Evolutionary conservation across 2,329 filamentous ascomycete genomes (phyloP).

Genomic region (Neofusicoccum sp.): DNA sequence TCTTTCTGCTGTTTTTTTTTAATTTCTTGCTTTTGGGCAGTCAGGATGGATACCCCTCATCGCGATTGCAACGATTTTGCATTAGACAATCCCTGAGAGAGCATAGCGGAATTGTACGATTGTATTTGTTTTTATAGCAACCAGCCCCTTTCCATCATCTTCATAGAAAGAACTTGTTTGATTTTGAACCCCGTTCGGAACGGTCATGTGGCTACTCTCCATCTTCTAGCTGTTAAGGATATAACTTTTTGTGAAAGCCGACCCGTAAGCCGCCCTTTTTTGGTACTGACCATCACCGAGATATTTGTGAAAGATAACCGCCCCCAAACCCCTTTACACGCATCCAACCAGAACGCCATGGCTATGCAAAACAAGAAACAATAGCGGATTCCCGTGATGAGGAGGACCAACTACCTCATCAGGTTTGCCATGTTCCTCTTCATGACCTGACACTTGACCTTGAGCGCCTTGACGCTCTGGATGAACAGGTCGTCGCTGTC

Average conservation of each 20-base stretch:
- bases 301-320: neutral
- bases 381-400: neutral
- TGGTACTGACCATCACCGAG: neutral
- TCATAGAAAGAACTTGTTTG: neutral
- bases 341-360: constrained; percentile 15
- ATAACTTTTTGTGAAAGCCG: neutral
- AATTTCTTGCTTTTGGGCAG: neutral
- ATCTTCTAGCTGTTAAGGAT: neutral
- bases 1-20: neutral
- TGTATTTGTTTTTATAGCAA: too few species aligned
- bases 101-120: neutral
- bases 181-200: too few species aligned
- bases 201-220: neutral
- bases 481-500: constrained; percentile 92
- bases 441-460: constrained; percentile 75
- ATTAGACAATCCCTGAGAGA: neutral
- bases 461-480: constrained; percentile 80
- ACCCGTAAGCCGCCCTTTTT: neutral
- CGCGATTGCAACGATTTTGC: neutral
- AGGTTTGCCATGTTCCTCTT: constrained; percentile 63
- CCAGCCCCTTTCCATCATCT: neutral
- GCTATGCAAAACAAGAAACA: constrained; percentile 18
- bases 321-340: neutral
- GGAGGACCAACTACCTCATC: constrained; percentile 15
- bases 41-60: neutral